These are phyloP conservation scores for Ophiognomonia clavigignenti-juglandacearum DNA, from an alignment of 2,329 filamentous ascomycete genomes.

Conservation along the genomic window DNA sequence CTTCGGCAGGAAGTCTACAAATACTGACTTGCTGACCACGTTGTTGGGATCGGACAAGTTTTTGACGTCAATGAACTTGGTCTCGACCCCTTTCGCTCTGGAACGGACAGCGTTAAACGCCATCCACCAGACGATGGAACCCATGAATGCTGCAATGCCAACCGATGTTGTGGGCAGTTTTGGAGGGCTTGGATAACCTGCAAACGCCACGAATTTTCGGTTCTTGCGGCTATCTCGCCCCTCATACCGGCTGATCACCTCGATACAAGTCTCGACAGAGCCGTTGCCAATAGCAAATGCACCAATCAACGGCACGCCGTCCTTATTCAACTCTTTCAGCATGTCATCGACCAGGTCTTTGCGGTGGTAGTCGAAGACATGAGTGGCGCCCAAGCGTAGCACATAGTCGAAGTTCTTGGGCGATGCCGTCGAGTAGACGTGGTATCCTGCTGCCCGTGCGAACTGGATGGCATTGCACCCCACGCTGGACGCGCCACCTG, in stretches of 20 bases:
- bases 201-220: neutral
- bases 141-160: neutral
- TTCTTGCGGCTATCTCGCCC: neutral
- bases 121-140: neutral
- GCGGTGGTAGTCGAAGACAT: slow-evolving; percentile 34
- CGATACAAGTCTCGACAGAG: neutral
- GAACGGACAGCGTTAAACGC: neutral
- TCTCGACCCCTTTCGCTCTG: neutral
- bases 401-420: slow-evolving; percentile 32
- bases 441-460: slow-evolving; percentile 33
- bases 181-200: neutral
- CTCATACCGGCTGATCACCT: neutral
- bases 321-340: neutral
- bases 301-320: neutral
- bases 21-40: neutral
- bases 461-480: slow-evolving; percentile 40
- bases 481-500: slow-evolving; percentile 41
- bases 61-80: neutral
- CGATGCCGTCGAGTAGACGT: slow-evolving; percentile 34
- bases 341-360: slow-evolving; percentile 22
- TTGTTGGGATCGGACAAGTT: no score
- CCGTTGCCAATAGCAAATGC: neutral
- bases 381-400: slow-evolving; percentile 31
- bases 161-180: neutral
- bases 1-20: neutral